Base-by-base conservation (phyloP, 2,329 filamentous ascomycete genomes). In the Leptographium radiaticola region DNA sequence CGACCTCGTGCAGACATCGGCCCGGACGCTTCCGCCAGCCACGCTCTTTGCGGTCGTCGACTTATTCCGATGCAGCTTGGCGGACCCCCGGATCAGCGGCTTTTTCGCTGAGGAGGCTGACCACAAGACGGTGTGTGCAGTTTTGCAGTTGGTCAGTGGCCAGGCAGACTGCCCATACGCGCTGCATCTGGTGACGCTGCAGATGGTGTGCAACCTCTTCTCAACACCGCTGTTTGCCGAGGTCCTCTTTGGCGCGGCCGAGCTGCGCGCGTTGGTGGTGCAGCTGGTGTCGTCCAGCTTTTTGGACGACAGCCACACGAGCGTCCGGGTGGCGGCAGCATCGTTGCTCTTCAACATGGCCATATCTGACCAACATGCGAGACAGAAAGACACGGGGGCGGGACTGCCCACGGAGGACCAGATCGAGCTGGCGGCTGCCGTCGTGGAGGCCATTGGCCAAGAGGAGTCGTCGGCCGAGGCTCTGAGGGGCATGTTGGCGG, bases 191-290 rank as follows among this genome's bases (percentile, higher is more conserved):
- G 87, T 95, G 16, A 85, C 88, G 0, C 70, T 95, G 25, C 90
- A 96, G 61, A 77, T 91, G 63, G 77, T 81, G 1, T 94, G 89
- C 69, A 96, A 95, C 62, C 73, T 95, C 44, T 95, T 95, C 70
- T 83, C 80, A 0, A 84, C 84, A 1, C 77, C 80, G 0, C 72
- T 95, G 0, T 94, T 85, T 62, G 73, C 81, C 0, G 75, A 80
- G 2, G 76, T 83, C 57, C 72, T 90, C 10, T 70, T 86, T 8
- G 66, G 69, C 2, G 70, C 77, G 45, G 66, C 68, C 1, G 52
- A 61, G 25, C 67, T 89, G 50, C 77, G 81, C 7, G 65, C 71
- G 2, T 73, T 80, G 0, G 71, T 91, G 33, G 81, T 86, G 1
- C 73, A 79, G 56, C 75, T 96, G 15, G 76, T 93, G 20, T 86